Conservation (phyloP, 495 filamentous ascomycete genomes). For the Aspergillus olivimuriae region DNA sequence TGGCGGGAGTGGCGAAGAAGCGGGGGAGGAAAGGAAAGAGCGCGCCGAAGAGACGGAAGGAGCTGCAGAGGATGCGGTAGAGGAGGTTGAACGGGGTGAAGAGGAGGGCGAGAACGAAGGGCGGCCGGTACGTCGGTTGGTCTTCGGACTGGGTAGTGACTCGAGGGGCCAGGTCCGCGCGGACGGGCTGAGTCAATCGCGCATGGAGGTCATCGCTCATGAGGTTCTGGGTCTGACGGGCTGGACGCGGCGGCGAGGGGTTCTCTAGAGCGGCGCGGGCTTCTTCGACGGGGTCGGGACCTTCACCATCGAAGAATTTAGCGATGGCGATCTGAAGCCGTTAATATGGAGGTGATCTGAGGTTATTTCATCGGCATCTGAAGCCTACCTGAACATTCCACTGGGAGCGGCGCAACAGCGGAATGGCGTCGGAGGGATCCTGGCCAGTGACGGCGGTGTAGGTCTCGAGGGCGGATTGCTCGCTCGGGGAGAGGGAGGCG, state of each 20-base stretch:
- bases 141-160: slow-evolving; percentile 68
- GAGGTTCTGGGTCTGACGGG: slow-evolving; percentile 47
- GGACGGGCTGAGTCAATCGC: slow-evolving; percentile 26
- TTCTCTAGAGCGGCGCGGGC: slow-evolving; percentile 55
- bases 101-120: slow-evolving; percentile 67
- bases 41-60: slow-evolving; percentile 59
- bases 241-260: slow-evolving; percentile 48
- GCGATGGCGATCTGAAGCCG: slow-evolving; percentile 96
- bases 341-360: no score
- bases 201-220: slow-evolving; percentile 57
- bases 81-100: slow-evolving; percentile 77
- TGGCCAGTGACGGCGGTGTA: slow-evolving; percentile 86
- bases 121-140: slow-evolving; percentile 58
- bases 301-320: slow-evolving; percentile 96
- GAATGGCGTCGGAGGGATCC: slow-evolving; percentile 68
- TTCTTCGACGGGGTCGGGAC: slow-evolving; percentile 73
- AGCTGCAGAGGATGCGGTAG: slow-evolving; percentile 58
- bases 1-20: slow-evolving; percentile 45
- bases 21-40: slow-evolving; percentile 82
- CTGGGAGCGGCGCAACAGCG: slow-evolving; percentile 74
- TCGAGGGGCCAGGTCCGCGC: slow-evolving; percentile 59
- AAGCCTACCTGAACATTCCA: slow-evolving; percentile 84
- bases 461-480: slow-evolving; percentile 77
- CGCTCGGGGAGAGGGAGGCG: slow-evolving; percentile 60
- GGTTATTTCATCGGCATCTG: no score